Evolutionary conservation across 495 filamentous ascomycete species (phyloP), one percentile per base, ranked within the genome.

Genomic region (Amniculicola lignicola): DNA sequence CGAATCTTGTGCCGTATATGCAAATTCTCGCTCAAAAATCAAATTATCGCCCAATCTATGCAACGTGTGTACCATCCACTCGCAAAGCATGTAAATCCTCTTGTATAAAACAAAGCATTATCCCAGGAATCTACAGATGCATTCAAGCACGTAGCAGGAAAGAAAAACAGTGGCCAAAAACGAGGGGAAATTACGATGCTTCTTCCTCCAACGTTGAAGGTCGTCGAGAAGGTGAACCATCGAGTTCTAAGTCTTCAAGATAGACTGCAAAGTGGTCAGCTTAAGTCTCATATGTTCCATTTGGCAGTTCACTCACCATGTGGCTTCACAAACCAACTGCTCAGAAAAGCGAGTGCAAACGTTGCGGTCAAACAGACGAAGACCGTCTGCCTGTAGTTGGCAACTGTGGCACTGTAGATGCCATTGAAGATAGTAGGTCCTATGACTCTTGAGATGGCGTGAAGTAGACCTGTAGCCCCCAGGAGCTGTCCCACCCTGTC

Each of bases 401-500:
- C 80, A 4, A 96, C 87, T 0, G 93, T 98, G 16, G 74, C 67
- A 16, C 86, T 86, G 66, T 95, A 98, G 15, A 96, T 80, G 18
- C 87, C 75, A 65, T 90, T 93, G 68, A 95, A 94, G 7, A 93
- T 63, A 3, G 85, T 77, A 0, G 93, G 93, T 7, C 83, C 83
- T 12, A 95, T 65, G 7, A 98, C 80, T 29, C 90, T 77, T 2
- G 88, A 85, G 16, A 93, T 66, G 0, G 88, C 86, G 73, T 96
- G 93, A 54, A 98, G 69, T 43, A 97, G 69, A 0, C 94, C 93
- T 15, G 79, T 85, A 0, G 90, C 93, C 9, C 93, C 93, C 2
- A 98, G 78, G 44, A 98, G 71, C 66, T 90, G 84, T 0, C 93
- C 93, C 1, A 88, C 84, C 24, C 79, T 78, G 59, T 92, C 86